phyloP scores from a whole-genome alignment of 2,329 filamentous ascomycete species.

The Gyromitra esculenta region DNA sequence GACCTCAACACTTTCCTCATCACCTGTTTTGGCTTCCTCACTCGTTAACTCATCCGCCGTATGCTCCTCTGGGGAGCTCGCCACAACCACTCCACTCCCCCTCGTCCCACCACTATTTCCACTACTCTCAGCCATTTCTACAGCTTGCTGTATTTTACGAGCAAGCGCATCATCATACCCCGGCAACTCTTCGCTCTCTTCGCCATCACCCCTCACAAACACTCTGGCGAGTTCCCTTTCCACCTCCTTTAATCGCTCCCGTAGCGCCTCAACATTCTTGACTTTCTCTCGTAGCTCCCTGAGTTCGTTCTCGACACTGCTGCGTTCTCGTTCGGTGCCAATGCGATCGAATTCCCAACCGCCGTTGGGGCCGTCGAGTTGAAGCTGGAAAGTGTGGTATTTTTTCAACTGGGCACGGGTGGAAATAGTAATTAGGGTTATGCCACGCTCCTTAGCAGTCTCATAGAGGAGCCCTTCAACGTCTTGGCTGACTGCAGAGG shows the following conservation, averaged over 20 bases:
- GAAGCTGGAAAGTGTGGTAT: conserved; percentile 92
- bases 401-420: conserved; percentile 94
- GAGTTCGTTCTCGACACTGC: conserved; percentile 90
- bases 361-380: conserved; percentile 81
- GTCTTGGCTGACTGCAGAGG: conserved; percentile 90
- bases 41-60: conserved; percentile 31
- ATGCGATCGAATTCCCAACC: conserved; percentile 95
- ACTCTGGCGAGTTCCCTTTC: conserved; percentile 78
- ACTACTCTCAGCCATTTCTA: neutral
- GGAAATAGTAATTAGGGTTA: conserved; percentile 95
- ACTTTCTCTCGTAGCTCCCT: conserved; percentile 83
- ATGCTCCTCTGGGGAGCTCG: conserved; percentile 14
- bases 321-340: conserved; percentile 90
- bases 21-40: conserved; percentile 24
- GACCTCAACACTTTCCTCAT: conserved; percentile 12
- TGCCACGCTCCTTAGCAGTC: conserved; percentile 88
- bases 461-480: conserved; percentile 95
- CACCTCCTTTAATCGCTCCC: conserved; percentile 79
- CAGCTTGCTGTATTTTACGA: conserved; percentile 6
- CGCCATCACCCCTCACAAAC: conserved; percentile 64
- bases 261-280: conserved; percentile 84
- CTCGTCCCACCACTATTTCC: neutral
- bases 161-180: conserved; percentile 21
- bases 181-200: conserved; percentile 15
- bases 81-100: conserved; percentile 30